Evolutionary conservation across 345 rosid genomes (phyloP), one percentile per base, ranked within the genome.

Genomic region (Populus davidiana): DNA sequence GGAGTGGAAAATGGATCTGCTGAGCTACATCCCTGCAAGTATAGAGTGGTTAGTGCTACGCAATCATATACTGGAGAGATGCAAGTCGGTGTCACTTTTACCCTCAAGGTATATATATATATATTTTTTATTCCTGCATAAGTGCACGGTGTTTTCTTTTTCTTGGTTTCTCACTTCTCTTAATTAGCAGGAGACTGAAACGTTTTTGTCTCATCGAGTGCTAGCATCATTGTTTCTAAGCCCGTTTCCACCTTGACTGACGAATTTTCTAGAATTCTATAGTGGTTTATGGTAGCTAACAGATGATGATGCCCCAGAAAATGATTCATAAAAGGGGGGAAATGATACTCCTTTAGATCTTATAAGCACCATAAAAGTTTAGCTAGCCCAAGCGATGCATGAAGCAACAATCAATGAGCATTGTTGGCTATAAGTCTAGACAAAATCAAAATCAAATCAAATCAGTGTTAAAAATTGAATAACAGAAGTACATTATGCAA

Each of bases 1-100:
- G 99, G 99, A 77, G 90, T 83, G n/a, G 97, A 93, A 75, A 90
- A 89, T 50, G 99, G 98, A 71, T 85, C 25, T 18, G 83, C 93
- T 1, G 89, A 92, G 83, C 71, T 89, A 23, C 88, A 82, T 62
- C 88, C 97, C n/a, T 25, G 75, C 79, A 95, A 90, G 77, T 81
- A 92, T 67, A 86, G 90, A 16, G 84, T 93, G 41, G 82, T 90
- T 25, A 77, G 61, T 43, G 74, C 88, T 6, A 82, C 88, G 54
- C 84, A 80, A 71, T 70, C 81, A 31, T 95, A 87, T 59, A 64
- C 77, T 75, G 99, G 98, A 47, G 97, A 93, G 85, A 86, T 95
- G 75, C 77, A 85, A 86, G 89, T 94, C 25, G 97, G 89, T 49
- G 75, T 91, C 78, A 82, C 85, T 71, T 85, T 89, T 88, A 85